phyloP scores from a whole-genome alignment of 768 basidiomycete species.

The Calvatia gigantea region DNA sequence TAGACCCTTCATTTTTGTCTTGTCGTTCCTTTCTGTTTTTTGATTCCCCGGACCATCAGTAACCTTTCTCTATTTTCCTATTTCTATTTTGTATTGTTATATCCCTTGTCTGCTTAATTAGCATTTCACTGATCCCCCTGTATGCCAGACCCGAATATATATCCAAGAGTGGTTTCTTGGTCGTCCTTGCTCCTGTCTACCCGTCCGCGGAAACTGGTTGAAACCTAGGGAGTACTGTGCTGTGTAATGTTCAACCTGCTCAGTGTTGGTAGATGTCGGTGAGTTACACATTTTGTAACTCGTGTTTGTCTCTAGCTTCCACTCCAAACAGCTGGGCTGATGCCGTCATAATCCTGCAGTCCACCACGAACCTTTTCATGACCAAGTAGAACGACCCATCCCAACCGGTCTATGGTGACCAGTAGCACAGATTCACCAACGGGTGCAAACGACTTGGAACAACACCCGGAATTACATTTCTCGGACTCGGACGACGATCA shows the following conservation, averaged over 20 bases:
- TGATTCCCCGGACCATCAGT: background rate
- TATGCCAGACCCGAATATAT: background rate
- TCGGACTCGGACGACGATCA: constrained; percentile 44
- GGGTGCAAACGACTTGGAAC: background rate
- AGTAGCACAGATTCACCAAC: background rate
- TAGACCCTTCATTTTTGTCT: constrained; percentile 5
- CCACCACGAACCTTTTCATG: too few species aligned
- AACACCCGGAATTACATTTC: constrained; percentile 20
- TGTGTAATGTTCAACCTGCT: too few species aligned
- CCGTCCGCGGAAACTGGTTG: too few species aligned
- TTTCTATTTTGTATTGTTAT: constrained; percentile 14
- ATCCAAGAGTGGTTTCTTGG: background rate
- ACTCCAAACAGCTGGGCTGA: too few species aligned
- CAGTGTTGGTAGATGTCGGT: too few species aligned
- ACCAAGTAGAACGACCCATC: background rate
- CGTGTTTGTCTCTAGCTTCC: too few species aligned
- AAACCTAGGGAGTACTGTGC: too few species aligned
- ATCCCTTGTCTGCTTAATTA: constrained; percentile 5
- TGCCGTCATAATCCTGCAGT: too few species aligned
- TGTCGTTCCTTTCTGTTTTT: constrained; percentile 1
- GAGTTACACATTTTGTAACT: too few species aligned
- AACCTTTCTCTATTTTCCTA: too few species aligned
- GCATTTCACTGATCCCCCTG: background rate
- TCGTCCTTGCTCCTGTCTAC: background rate
- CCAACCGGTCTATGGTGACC: constrained; percentile 2